Evolutionary conservation across 2,329 filamentous ascomycete species (phyloP).

Genomic region (Paecilomyces dactylethromorphus): DNA sequence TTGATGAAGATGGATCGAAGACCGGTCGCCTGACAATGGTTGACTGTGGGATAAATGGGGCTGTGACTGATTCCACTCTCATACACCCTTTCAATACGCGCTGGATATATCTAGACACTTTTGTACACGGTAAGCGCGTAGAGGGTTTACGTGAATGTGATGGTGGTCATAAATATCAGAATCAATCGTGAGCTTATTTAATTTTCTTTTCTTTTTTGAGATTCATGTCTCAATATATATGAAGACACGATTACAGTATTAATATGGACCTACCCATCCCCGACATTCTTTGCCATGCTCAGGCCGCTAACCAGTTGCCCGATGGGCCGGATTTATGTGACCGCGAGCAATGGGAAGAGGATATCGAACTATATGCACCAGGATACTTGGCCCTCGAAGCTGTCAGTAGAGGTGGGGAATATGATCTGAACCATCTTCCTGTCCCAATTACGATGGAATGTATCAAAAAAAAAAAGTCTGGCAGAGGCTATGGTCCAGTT

Average conservation of each 20-base stretch:
- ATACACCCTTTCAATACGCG: conserved; percentile 1
- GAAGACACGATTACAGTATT: not conserved
- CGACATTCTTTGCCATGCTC: conserved; percentile 9
- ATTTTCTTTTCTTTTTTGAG: too few species aligned
- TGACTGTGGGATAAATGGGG: not conserved
- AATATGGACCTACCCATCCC: conserved; percentile 11
- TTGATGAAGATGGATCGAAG: conserved; percentile 2
- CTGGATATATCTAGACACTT: not conserved
- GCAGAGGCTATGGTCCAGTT: too few species aligned
- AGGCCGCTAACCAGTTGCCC: conserved; percentile 9
- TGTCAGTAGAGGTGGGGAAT: conserved; percentile 4
- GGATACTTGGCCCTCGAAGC: conserved; percentile 13
- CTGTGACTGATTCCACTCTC: not conserved
- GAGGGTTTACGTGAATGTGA: not conserved
- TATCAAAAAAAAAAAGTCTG: too few species aligned
- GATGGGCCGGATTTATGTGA: conserved; percentile 7
- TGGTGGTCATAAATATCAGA: conserved; percentile 1
- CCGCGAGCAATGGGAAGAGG: conserved; percentile 11
- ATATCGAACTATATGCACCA: conserved; percentile 10
- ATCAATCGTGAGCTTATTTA: not conserved
- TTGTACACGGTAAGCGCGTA: not conserved
- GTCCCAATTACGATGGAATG: too few species aligned
- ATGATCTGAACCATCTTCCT: conserved; percentile 1
- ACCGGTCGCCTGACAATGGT: conserved; percentile 1
- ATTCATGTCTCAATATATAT: too few species aligned